A percentile compares a stretch with the other conserved stretches of the same genome.
These are phyloP conservation scores for Aristolochia contorta DNA, from an alignment of 164 flowering plant species.

Conservation along the genomic window DNA sequence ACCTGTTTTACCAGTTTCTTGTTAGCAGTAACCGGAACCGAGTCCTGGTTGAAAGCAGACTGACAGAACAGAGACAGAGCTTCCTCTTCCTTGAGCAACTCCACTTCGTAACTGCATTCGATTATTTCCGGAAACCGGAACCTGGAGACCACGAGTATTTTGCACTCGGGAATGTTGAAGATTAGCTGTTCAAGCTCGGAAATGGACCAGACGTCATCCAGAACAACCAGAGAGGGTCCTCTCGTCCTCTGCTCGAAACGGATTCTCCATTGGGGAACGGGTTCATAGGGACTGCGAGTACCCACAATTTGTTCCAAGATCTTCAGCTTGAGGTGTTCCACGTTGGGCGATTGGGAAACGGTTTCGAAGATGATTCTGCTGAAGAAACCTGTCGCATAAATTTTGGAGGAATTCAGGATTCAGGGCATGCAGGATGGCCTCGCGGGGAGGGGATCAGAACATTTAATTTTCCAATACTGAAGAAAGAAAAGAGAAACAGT, in stretches of 20 bases:
- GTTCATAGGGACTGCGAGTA: conserved; percentile 7
- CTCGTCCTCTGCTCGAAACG: conserved; percentile 13
- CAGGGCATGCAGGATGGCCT: too few species aligned
- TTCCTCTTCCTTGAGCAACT: conserved; percentile 49
- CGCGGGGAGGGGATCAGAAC: too few species aligned
- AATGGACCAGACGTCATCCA: conserved; percentile 65
- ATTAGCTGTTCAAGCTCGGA: conserved; percentile 46
- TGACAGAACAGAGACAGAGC: conserved; percentile 53
- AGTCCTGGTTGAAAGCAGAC: conserved; percentile 46
- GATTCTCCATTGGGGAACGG: conserved; percentile 26
- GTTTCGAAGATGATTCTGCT: conserved; percentile 47
- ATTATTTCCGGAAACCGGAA: conserved; percentile 22
- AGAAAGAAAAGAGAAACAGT: too few species aligned
- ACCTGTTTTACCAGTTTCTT: conserved; percentile 59
- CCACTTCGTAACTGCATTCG: conserved; percentile 29
- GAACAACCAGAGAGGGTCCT: conserved; percentile 31
- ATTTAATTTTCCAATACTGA: too few species aligned
- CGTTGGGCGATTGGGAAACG: conserved; percentile 68
- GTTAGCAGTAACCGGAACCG: conserved; percentile 34
- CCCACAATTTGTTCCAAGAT: conserved; percentile 37
- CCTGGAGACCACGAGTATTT: conserved; percentile 51
- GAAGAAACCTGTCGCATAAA: conserved; percentile 38
- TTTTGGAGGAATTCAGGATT: too few species aligned
- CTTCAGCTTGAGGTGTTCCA: conserved; percentile 37
- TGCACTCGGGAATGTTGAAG: conserved; percentile 46